These are phyloP conservation scores for Ganoderma boninense DNA, from an alignment of 1,284 basidiomycete genomes.

Conservation along the genomic window DNA sequence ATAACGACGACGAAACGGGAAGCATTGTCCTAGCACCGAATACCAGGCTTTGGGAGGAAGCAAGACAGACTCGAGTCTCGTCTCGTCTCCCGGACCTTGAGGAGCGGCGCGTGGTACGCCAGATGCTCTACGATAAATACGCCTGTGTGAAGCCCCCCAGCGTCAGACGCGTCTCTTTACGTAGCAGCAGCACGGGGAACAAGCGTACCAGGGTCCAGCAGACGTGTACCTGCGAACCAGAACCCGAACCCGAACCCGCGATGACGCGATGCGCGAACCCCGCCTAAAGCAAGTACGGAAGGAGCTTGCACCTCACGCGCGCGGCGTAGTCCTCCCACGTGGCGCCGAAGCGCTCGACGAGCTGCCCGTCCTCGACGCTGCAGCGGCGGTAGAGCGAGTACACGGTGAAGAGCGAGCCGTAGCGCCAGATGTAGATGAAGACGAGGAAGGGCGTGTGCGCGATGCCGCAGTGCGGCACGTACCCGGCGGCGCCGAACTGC, in stretches of 20 bases:
- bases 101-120: background rate
- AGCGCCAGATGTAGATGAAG: slow-evolving; percentile 8
- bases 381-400: slow-evolving; percentile 21
- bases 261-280: background rate
- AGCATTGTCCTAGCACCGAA: slow-evolving; percentile 3
- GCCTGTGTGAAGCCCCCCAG: background rate
- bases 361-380: slow-evolving; percentile 23
- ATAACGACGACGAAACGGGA: background rate
- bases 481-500: slow-evolving; percentile 18
- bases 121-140: background rate
- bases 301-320: slow-evolving; percentile 5
- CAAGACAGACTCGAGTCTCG: no score
- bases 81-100: no score
- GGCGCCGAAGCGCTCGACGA: slow-evolving; percentile 22
- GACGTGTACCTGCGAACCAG: background rate
- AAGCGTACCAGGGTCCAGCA: background rate
- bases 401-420: slow-evolving; percentile 17
- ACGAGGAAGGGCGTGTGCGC: slow-evolving; percentile 16
- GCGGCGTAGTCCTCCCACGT: slow-evolving; percentile 21
- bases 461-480: slow-evolving; percentile 23
- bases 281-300: slow-evolving; percentile 7
- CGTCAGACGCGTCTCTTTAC: background rate
- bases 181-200: background rate
- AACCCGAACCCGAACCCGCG: no score
- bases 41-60: background rate